Base-by-base conservation (phyloP, 768 basidiomycete genomes). In the Tylopilus intermedius region DNA sequence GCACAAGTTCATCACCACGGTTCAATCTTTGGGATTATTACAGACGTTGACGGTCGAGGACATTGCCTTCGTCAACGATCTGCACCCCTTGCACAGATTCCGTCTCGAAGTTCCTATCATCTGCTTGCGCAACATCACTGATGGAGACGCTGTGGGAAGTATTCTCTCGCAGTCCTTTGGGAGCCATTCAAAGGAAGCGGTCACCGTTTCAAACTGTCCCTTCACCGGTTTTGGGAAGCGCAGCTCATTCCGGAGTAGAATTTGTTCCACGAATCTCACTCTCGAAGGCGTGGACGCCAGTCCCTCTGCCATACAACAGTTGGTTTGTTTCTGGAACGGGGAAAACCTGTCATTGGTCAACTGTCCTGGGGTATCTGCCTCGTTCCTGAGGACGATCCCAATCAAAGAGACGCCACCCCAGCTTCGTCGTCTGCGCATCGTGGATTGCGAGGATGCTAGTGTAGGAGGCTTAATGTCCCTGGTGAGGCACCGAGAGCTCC, bases 281-380 rank as follows among this genome's bases (percentile, higher is more conserved):
- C 55, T 56, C 15, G 54, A 55, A 8, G 21, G 41, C 24, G 42
- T 55, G 6, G 37, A 14, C 18, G 21, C 45, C 15, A 37, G 41
- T 15, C 4, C 41, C 21, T 6, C 47, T 14, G 47, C 42, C 2
- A 44, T 50, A 4, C 54, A 49, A 14, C 22, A 48, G 7, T 3
- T 56, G 21, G 32, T 50, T 9, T 40, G 55, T 29, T 27, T 44
- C n/a, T 56, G 55, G 54, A 49, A 56, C 9, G 55, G 55, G 15
- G 55, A 56, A 38, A 29, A n/a, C 18, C 38, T 56, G 2, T 49
- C 55, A 2, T 3, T 56, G 24, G 15, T 49, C 54, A 33, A 49
- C 32, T 56, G 55, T 33, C 47, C 38, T 26, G 45, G 47, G 9
- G 4, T 56, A 8, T 49, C 47, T 10, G n/a, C 30, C 32, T 39